phyloP scores from a whole-genome alignment of 108 stramenopile genomes.

The Chaetoceros tenuissimus region DNA sequence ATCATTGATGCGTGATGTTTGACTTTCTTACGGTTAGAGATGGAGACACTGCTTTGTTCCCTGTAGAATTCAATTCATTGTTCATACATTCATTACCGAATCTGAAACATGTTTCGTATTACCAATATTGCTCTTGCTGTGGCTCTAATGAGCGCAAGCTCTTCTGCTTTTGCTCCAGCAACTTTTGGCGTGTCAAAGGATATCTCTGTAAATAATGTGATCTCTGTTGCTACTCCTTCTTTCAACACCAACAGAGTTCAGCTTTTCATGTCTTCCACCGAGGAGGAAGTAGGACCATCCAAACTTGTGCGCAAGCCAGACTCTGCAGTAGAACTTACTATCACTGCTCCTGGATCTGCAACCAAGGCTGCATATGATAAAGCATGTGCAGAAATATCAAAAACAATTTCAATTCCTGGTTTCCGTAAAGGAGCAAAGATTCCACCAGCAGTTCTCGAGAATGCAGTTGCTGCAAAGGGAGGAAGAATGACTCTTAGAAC shows the following conservation, averaged over 20 bases:
- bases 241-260: conserved; percentile 2
- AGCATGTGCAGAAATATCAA: conserved; percentile 55
- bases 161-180: neutral
- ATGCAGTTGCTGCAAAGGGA: conserved; percentile 54
- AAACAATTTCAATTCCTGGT: conserved; percentile 66
- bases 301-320: conserved; percentile 54
- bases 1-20: conserved; percentile 4
- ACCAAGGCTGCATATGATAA: conserved; percentile 79
- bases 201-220: neutral
- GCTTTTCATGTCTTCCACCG: conserved; percentile 10
- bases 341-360: conserved; percentile 53
- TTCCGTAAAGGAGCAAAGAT: conserved; percentile 85
- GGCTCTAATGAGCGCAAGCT: neutral
- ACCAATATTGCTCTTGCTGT: neutral
- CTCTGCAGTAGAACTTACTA: conserved; percentile 58
- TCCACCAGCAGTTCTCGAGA: conserved; percentile 70
- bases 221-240: neutral
- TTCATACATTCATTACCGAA: too few relatives aligned
- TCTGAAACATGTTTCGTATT: conserved; percentile 1
- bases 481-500: conserved; percentile 48
- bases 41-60: too few relatives aligned
- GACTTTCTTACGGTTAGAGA: conserved; percentile 11
- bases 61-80: too few relatives aligned
- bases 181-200: neutral
- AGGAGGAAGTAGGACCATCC: conserved; percentile 18